These are phyloP conservation scores for Phtheirospermum japonicum DNA, from an alignment of 257 asterid genomes.

Conservation along the genomic window DNA sequence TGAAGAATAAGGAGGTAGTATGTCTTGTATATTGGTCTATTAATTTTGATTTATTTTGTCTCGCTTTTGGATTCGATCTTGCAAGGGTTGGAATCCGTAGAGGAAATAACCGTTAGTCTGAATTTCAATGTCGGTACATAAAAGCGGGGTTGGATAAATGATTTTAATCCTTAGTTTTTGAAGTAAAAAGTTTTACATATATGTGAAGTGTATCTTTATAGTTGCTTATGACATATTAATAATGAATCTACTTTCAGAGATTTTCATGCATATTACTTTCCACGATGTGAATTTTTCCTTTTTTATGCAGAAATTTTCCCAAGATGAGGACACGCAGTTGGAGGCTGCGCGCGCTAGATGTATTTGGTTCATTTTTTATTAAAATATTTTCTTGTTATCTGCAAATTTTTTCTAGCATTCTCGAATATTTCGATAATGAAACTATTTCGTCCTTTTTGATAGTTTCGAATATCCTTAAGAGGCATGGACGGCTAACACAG, in stretches of 20 bases:
- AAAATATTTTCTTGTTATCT: conserved; percentile 4
- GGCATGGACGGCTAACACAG: conserved; percentile 66
- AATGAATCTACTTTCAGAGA: not conserved
- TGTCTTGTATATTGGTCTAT: too few relatives aligned
- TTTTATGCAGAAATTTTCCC: conserved; percentile 37
- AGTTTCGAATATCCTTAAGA: conserved; percentile 67
- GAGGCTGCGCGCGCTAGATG: conserved; percentile 56
- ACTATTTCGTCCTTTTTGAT: conserved; percentile 19
- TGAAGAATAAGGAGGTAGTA: too few relatives aligned
- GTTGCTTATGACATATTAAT: not conserved
- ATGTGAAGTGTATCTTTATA: not conserved
- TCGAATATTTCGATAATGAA: not conserved
- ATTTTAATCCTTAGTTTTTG: too few relatives aligned
- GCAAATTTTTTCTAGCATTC: too few relatives aligned
- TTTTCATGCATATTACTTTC: not conserved
- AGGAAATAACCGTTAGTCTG: too few relatives aligned
- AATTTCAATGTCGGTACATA: too few relatives aligned
- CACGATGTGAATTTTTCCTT: not conserved
- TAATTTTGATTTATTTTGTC: too few relatives aligned
- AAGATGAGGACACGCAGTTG: conserved; percentile 41
- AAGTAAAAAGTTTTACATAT: too few relatives aligned
- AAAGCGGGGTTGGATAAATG: too few relatives aligned
- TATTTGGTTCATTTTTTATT: conserved; percentile 22
- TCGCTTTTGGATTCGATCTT: too few relatives aligned
- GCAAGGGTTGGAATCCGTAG: not conserved